A percentile compares a stretch with the other conserved stretches of the same genome.
Evolutionary conservation across 2,329 filamentous ascomycete genomes (phyloP).

Genomic region (Ilyonectria robusta): DNA sequence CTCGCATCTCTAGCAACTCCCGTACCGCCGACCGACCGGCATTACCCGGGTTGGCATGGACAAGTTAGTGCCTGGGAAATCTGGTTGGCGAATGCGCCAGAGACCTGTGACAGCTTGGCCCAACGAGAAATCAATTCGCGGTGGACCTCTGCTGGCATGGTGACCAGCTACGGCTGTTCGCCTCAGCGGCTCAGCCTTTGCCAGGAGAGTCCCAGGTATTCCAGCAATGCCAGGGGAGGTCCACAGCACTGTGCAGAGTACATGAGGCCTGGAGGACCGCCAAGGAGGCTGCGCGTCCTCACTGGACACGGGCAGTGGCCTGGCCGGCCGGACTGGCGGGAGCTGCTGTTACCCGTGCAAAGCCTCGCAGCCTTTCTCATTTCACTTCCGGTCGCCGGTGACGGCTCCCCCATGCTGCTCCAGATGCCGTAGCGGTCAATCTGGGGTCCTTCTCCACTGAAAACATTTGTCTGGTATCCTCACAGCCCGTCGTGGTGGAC

Average conservation of each 20-base stretch:
- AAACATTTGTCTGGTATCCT: conserved; percentile 22
- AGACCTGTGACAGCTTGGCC: conserved; percentile 32
- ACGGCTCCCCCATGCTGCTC: conserved; percentile 27
- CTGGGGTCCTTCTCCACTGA: conserved; percentile 42
- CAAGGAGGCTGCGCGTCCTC: conserved; percentile 2
- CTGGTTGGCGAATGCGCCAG: conserved; percentile 32
- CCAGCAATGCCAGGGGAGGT: not conserved
- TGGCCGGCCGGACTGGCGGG: conserved; percentile 16
- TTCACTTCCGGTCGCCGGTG: conserved; percentile 22
- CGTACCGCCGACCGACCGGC: conserved; percentile 49
- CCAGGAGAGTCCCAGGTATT: not conserved
- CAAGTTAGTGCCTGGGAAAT: conserved; percentile 46
- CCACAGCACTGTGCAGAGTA: not conserved
- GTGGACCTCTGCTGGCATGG: conserved; percentile 41
- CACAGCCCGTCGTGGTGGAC: not conserved
- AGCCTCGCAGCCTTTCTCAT: conserved; percentile 17
- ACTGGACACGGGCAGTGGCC: conserved; percentile 4
- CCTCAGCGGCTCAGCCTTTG: not conserved
- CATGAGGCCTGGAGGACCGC: not conserved
- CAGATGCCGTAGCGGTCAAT: conserved; percentile 40
- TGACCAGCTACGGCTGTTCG: conserved; percentile 37
- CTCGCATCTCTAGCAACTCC: conserved; percentile 43
- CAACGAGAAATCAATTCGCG: conserved; percentile 35
- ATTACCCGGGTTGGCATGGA: conserved; percentile 45
- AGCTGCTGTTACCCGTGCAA: not conserved